phyloP scores from a whole-genome alignment of 192 early-diverging fungal genomes.

The Coemansia sp. region DNA sequence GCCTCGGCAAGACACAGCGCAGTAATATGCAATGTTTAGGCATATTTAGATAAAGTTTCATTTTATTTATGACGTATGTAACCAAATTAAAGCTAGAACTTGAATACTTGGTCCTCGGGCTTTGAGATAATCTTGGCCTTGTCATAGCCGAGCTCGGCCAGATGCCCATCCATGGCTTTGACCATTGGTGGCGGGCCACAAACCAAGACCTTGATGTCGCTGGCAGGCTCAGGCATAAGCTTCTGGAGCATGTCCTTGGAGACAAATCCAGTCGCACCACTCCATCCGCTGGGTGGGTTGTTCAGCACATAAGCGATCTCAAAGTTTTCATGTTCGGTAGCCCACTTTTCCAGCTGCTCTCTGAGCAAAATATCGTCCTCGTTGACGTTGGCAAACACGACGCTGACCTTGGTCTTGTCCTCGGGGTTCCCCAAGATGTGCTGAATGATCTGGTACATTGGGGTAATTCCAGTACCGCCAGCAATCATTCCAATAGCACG shows the following conservation, averaged over 20 bases:
- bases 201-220: conserved; percentile 83
- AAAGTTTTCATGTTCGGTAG: conserved; percentile 73
- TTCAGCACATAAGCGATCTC: conserved; percentile 83
- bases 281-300: conserved; percentile 77
- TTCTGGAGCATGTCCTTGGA: conserved; percentile 78
- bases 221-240: conserved; percentile 69
- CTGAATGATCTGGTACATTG: conserved; percentile 94
- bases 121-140: conserved; percentile 78
- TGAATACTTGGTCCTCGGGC: conserved; percentile 83
- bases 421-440: conserved; percentile 79
- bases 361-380: conserved; percentile 85
- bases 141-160: conserved; percentile 76
- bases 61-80: neutral
- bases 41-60: neutral
- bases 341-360: conserved; percentile 78
- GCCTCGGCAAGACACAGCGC: neutral
- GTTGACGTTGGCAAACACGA: conserved; percentile 93
- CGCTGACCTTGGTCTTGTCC: conserved; percentile 81
- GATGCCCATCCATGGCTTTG: conserved; percentile 72
- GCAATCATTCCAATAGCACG: conserved; percentile 88
- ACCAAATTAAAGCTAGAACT: conserved; percentile 63
- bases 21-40: neutral
- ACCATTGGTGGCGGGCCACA: conserved; percentile 93
- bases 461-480: conserved; percentile 93
- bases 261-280: conserved; percentile 83